These are phyloP conservation scores for Penicillium rolfsii DNA, from an alignment of 2,329 filamentous ascomycete species.

Conservation along the genomic window DNA sequence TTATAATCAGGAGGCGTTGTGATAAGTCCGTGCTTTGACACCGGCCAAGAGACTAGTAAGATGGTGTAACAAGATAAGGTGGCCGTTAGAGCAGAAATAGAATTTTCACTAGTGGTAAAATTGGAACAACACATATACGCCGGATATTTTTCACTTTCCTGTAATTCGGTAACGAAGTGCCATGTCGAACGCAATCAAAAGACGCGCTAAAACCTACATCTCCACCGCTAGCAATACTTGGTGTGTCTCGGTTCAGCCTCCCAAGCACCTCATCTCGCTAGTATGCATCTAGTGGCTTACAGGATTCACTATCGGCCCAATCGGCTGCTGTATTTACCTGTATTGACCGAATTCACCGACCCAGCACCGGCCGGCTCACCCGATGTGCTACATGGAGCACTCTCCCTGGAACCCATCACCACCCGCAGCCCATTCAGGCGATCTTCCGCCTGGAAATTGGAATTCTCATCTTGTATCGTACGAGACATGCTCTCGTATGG, in stretches of 20 bases:
- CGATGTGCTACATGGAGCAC: not conserved
- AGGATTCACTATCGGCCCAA: conserved; percentile 19
- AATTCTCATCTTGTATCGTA: not conserved
- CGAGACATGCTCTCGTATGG: not conserved
- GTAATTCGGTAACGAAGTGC: not conserved
- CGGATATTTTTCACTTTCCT: not conserved
- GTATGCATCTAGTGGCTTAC: conserved; percentile 6
- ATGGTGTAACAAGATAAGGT: conserved; percentile 6
- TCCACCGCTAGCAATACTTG: not conserved
- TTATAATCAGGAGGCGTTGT: not conserved
- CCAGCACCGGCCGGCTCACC: not conserved
- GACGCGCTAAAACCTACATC: not conserved
- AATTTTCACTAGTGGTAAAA: not conserved
- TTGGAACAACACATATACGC: conserved; percentile 1
- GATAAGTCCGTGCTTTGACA: not conserved
- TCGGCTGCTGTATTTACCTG: not conserved
- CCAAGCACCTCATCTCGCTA: conserved; percentile 8
- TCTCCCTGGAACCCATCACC: not conserved
- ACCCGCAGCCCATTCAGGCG: not conserved
- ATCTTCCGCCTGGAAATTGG: conserved; percentile 3
- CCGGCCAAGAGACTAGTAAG: not conserved
- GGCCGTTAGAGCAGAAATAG: conserved; percentile 2
- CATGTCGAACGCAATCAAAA: not conserved
- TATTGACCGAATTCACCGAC: not conserved
- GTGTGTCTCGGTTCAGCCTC: conserved; percentile 3